A percentile compares a stretch with the other conserved stretches of the same genome.
phyloP scores from a whole-genome alignment of 495 filamentous ascomycete species.

The Cercophora samala region DNA sequence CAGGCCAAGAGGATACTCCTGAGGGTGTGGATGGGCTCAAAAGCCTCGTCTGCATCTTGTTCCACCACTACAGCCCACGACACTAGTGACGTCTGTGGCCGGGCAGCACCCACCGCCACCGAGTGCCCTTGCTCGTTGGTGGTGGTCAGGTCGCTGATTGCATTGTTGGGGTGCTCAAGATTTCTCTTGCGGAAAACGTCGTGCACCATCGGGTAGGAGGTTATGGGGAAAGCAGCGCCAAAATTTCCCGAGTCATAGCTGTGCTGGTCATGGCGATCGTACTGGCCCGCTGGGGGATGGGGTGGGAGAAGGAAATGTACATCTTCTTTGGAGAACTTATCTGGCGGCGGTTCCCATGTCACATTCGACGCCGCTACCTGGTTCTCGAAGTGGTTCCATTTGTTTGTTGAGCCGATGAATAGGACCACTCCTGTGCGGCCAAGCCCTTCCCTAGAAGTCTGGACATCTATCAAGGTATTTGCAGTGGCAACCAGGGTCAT shows the following conservation, averaged over 20 bases:
- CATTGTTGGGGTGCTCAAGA: constrained; percentile 49
- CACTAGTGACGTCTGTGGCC: constrained; percentile 59
- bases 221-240: constrained; percentile 54
- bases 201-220: constrained; percentile 54
- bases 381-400: constrained; percentile 60
- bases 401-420: constrained; percentile 60
- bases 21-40: constrained; percentile 66
- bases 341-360: constrained; percentile 31
- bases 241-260: constrained; percentile 40
- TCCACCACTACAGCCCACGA: constrained; percentile 83
- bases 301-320: constrained; percentile 50
- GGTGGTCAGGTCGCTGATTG: constrained; percentile 61
- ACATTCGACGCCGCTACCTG: constrained; percentile 34
- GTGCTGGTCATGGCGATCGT: constrained; percentile 48
- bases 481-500: constrained; percentile 70
- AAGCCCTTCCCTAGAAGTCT: constrained; percentile 62
- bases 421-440: constrained; percentile 63
- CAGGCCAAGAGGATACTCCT: constrained; percentile 76
- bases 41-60: constrained; percentile 68
- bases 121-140: constrained; percentile 61
- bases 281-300: constrained; percentile 30
- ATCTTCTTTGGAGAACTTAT: constrained; percentile 37
- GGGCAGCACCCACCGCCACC: constrained; percentile 71
- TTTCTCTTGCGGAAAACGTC: constrained; percentile 50
- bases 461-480: constrained; percentile 53